Evolutionary conservation across 495 filamentous ascomycete species (phyloP), one percentile per base, ranked within the genome.

Genomic region (Barbatosphaeria neglecta): DNA sequence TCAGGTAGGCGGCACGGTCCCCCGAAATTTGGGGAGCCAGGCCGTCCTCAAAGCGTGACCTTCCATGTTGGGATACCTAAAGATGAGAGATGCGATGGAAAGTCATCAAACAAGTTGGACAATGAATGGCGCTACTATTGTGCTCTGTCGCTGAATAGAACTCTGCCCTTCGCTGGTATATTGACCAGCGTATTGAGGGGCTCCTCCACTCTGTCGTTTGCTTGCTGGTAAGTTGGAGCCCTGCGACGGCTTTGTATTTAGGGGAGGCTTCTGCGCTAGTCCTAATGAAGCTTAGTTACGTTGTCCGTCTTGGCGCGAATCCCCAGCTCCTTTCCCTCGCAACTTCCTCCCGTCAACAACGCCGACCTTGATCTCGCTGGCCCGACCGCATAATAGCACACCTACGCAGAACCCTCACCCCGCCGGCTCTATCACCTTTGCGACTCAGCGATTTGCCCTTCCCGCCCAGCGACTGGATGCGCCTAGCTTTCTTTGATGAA

Each of bases 291-390:
- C 4, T 41, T 23, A 24, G 39, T 23, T 6, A 23, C 13, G 5
- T 7, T 41, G 20, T 10, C 20, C 3, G 10, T 10, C 22, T 23
- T 23, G 10, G 39, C 39, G 39, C 39, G 39, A 41, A 19, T 4
- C 39, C 39, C 39, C 20, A 35, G 31, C 31, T 22, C 18, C 22
- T 41, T 41, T 23, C 39, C 39, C 22, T 23, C 20, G 20, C 20
- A 24, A 24, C 39, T 41, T 25, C 39, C 39, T 41, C 39, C 19
- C 39, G 24, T 24, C 39, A 41, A 41, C 39, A 41, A 41, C 39
- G 18, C 24, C 39, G 10, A 35, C 13, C 31, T 11, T 35, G 9
- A 35, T n/a, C 13, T 15, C 16, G 13, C 31, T 35, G 31, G 31
- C 31, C 31, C 31, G 13, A 5, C 31, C 31, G 13, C 31, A 35